phyloP scores from a whole-genome alignment of 768 basidiomycete genomes.

The Lactarius quietus region DNA sequence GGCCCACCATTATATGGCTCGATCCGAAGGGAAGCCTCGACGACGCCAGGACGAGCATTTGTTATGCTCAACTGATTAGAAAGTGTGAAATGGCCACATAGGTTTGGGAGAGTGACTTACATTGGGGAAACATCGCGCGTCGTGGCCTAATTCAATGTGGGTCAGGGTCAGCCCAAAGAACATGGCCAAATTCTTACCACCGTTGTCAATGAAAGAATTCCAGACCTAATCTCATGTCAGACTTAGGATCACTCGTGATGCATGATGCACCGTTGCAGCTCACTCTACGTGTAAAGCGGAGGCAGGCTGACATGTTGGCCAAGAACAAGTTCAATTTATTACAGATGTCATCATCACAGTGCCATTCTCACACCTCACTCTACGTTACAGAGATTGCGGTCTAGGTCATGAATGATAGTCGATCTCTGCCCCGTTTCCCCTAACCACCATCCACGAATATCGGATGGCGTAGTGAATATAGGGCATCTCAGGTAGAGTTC shows the following conservation, averaged over 20 bases:
- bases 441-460: slow-evolving; percentile 56
- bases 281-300: slow-evolving; percentile 66
- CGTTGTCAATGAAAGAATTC: slow-evolving; percentile 73
- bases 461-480: slow-evolving; percentile 75
- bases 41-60: slow-evolving; percentile 64
- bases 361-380: slow-evolving; percentile 21
- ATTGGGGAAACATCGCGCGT: slow-evolving; percentile 75
- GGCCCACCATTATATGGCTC: slow-evolving; percentile 69
- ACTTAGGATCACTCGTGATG: background rate
- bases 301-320: slow-evolving; percentile 55
- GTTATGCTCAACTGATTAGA: slow-evolving; percentile 57
- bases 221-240: slow-evolving; percentile 55
- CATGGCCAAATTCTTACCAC: slow-evolving; percentile 44
- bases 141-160: slow-evolving; percentile 54
- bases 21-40: slow-evolving; percentile 67
- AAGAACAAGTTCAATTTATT: background rate
- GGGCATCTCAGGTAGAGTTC: slow-evolving; percentile 34
- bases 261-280: slow-evolving; percentile 18
- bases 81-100: slow-evolving; percentile 1
- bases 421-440: slow-evolving; percentile 82
- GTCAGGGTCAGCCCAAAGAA: slow-evolving; percentile 18
- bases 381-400: slow-evolving; percentile 22
- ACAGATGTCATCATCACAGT: slow-evolving; percentile 12
- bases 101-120: slow-evolving; percentile 38
- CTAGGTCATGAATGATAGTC: slow-evolving; percentile 31